These are phyloP conservation scores for Candida sphagnicola DNA, from an alignment of 805 yeast genomes.

Conservation along the genomic window DNA sequence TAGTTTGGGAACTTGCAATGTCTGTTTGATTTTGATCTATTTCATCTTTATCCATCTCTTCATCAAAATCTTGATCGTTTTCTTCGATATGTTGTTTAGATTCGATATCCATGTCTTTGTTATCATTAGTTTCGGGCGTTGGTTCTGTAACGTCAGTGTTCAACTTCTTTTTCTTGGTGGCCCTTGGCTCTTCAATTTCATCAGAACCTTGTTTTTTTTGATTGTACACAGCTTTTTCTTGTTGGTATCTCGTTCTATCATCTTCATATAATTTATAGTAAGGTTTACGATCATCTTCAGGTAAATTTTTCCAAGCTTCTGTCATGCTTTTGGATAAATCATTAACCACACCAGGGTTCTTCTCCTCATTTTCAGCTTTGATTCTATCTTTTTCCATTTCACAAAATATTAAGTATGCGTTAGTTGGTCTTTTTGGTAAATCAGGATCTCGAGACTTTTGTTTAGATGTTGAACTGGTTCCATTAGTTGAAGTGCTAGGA, in stretches of 20 bases:
- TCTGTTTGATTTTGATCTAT: slow-evolving; percentile 3
- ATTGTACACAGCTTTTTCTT: slow-evolving; percentile 61
- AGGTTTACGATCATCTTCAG: slow-evolving; percentile 65
- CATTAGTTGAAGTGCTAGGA: slow-evolving; percentile 15
- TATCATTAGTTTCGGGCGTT: slow-evolving; percentile 2
- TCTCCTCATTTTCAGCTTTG: slow-evolving; percentile 52
- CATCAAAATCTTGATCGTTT: slow-evolving; percentile 7
- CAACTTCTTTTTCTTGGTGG: slow-evolving; percentile 5
- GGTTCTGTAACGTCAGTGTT: background rate
- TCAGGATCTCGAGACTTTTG: slow-evolving; percentile 68
- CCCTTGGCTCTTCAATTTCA: slow-evolving; percentile 9
- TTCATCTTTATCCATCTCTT: slow-evolving; percentile 5
- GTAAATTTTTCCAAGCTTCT: slow-evolving; percentile 79
- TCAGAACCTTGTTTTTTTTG: slow-evolving; percentile 18
- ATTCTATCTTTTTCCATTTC: slow-evolving; percentile 79
- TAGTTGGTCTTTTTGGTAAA: slow-evolving; percentile 84
- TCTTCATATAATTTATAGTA: slow-evolving; percentile 73
- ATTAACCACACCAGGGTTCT: slow-evolving; percentile 38
- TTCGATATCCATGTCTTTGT: background rate
- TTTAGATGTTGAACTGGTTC: slow-evolving; percentile 17
- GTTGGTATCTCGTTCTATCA: slow-evolving; percentile 70
- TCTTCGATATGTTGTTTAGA: slow-evolving; percentile 4
- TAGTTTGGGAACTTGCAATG: background rate
- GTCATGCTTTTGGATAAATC: slow-evolving; percentile 79
- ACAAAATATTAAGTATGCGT: slow-evolving; percentile 84